Percentiles rank a stretch among this genome's conserved stretches.
phyloP scores from a whole-genome alignment of 306 rosid genomes.

The Albizia julibrissin region DNA sequence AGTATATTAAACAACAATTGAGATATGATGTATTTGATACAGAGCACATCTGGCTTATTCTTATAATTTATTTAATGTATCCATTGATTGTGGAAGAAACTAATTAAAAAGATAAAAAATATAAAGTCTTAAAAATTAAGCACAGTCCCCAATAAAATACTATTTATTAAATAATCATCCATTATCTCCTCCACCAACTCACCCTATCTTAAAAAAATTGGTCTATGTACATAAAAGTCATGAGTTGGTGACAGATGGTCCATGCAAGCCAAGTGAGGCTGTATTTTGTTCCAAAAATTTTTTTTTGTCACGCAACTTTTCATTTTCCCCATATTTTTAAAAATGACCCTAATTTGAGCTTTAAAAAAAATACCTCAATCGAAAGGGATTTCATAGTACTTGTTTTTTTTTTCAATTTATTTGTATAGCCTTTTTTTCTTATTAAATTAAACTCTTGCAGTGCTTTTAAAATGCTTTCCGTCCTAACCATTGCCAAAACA shows the following conservation, averaged over 20 bases:
- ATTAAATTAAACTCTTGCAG: too few relatives aligned
- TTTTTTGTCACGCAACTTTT: not conserved
- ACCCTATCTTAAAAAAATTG: not conserved
- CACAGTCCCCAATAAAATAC: not conserved
- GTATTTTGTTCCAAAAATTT: not conserved
- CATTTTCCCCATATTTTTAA: not conserved
- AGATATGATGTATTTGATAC: not conserved
- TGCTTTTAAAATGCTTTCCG: too few relatives aligned
- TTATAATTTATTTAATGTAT: not conserved
- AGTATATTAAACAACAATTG: not conserved
- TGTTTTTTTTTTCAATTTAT: too few relatives aligned
- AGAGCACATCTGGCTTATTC: not conserved
- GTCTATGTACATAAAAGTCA: not conserved
- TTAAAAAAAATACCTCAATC: too few relatives aligned
- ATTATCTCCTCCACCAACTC: slow-evolving; percentile 1
- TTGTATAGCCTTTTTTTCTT: too few relatives aligned
- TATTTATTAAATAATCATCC: not conserved
- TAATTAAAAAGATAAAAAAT: not conserved
- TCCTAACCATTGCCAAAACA: too few relatives aligned
- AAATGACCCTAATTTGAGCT: not conserved
- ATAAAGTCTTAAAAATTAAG: not conserved
- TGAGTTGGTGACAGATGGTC: not conserved
- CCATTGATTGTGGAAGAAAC: not conserved
- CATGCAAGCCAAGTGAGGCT: not conserved
- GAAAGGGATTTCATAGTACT: too few relatives aligned